Evolutionary conservation across 257 asterid genomes (phyloP).

Genomic region (Forsythia suspensa): DNA sequence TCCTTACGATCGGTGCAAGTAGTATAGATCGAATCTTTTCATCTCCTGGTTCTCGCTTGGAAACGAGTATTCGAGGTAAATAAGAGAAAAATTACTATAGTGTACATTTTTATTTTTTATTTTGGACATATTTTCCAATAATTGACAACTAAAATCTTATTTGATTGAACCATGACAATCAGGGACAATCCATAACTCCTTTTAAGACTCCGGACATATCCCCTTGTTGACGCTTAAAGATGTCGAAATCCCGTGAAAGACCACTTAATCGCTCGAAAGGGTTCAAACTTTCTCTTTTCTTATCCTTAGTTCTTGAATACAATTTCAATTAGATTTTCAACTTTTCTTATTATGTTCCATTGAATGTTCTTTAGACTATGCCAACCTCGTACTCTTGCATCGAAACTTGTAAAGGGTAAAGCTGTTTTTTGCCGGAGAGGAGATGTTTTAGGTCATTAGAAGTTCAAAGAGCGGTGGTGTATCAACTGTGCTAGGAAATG

Average conservation of each 20-base stretch:
- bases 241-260: slow-evolving; percentile 45
- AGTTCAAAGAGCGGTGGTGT: slow-evolving; percentile 50
- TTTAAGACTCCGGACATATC: slow-evolving; percentile 27
- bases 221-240: slow-evolving; percentile 40
- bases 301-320: neutral
- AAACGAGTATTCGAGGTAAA: too few relatives aligned
- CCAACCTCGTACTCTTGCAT: slow-evolving; percentile 40
- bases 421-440: slow-evolving; percentile 42
- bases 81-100: too few relatives aligned
- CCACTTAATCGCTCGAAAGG: slow-evolving; percentile 29
- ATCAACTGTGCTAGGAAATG: slow-evolving; percentile 38
- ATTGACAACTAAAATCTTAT: too few relatives aligned
- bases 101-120: too few relatives aligned
- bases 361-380: slow-evolving; percentile 27
- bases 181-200: slow-evolving; percentile 50
- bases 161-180: too few relatives aligned
- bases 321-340: neutral
- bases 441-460: slow-evolving; percentile 24
- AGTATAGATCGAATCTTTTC: too few relatives aligned
- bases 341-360: neutral
- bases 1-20: too few relatives aligned
- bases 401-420: slow-evolving; percentile 39
- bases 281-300: slow-evolving; percentile 5
- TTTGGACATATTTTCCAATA: too few relatives aligned
- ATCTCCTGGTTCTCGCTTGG: too few relatives aligned